Conservation (phyloP, 2,329 filamentous ascomycete genomes). For the Fusarium tuaranense region DNA sequence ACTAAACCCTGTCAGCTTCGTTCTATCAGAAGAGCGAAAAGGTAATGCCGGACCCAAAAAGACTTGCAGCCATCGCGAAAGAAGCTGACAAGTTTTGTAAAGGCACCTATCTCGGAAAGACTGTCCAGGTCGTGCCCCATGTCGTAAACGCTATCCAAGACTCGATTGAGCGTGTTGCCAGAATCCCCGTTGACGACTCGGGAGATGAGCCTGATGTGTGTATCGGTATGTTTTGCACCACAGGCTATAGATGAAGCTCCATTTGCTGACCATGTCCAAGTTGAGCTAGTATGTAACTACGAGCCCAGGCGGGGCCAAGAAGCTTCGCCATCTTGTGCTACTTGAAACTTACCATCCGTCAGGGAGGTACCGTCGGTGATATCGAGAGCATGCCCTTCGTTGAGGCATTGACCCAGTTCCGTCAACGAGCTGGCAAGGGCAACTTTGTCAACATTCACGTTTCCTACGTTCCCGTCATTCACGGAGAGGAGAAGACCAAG, state of each 20-base stretch:
- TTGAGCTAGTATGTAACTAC: conserved; percentile 22
- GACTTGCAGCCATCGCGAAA: not conserved
- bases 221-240: conserved; percentile 71
- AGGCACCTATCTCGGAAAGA: conserved; percentile 77
- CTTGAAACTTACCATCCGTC: not conserved
- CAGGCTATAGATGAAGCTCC: not conserved
- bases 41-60: not conserved
- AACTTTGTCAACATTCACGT: conserved; percentile 94
- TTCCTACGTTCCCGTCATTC: conserved; percentile 80
- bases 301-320: not conserved
- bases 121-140: conserved; percentile 74
- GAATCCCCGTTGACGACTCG: conserved; percentile 87
- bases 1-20: not conserved
- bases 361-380: conserved; percentile 78
- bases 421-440: conserved; percentile 76
- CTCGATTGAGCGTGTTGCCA: conserved; percentile 89
- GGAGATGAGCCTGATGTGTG: conserved; percentile 89
- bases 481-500: conserved; percentile 91
- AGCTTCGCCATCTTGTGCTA: not conserved
- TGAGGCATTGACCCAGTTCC: conserved; percentile 78
- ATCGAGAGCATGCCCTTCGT: conserved; percentile 91
- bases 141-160: conserved; percentile 92
- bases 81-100: not conserved
- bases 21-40: not conserved
- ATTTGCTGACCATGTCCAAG: conserved; percentile 13